Evolutionary conservation across 768 basidiomycete genomes (phyloP).

Genomic region (Sporobolomyces pararoseus): DNA sequence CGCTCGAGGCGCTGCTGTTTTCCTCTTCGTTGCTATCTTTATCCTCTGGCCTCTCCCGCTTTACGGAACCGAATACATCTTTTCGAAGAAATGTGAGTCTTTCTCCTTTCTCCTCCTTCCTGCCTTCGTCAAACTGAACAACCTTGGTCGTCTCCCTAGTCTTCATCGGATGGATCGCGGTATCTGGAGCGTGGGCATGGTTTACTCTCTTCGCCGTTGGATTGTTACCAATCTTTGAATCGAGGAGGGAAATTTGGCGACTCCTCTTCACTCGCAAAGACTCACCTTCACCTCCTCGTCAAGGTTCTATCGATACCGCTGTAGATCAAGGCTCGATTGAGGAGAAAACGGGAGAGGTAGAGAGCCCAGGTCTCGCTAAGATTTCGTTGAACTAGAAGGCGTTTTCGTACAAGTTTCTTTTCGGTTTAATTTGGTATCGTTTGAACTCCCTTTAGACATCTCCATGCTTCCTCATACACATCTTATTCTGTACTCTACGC

Average conservation of each 20-base stretch:
- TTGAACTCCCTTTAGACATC: no score
- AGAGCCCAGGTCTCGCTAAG: neutral
- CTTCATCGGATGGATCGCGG: slow-evolving; percentile 6
- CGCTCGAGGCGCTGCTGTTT: slow-evolving; percentile 7
- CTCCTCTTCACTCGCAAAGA: neutral
- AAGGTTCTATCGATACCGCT: neutral
- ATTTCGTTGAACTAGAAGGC: no score
- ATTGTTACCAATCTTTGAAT: neutral
- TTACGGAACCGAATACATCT: slow-evolving; percentile 22
- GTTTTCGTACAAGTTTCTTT: no score
- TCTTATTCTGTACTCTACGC: no score
- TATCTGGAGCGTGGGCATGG: slow-evolving; percentile 1
- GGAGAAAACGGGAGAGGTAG: neutral
- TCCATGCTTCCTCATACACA: no score
- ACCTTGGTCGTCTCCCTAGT: neutral
- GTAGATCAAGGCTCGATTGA: neutral
- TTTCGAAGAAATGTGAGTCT: slow-evolving; percentile 11
- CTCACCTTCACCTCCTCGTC: neutral
- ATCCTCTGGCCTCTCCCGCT: slow-evolving; percentile 20
- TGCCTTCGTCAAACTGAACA: neutral
- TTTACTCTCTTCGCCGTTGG: slow-evolving; percentile 4
- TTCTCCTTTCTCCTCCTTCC: neutral
- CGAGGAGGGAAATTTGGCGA: neutral
- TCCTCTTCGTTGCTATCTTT: slow-evolving; percentile 18
- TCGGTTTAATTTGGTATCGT: no score